A percentile compares a stretch with the other conserved stretches of the same genome.
Conservation (phyloP, 306 rosid genomes). For the Prunus salicina region DNA sequence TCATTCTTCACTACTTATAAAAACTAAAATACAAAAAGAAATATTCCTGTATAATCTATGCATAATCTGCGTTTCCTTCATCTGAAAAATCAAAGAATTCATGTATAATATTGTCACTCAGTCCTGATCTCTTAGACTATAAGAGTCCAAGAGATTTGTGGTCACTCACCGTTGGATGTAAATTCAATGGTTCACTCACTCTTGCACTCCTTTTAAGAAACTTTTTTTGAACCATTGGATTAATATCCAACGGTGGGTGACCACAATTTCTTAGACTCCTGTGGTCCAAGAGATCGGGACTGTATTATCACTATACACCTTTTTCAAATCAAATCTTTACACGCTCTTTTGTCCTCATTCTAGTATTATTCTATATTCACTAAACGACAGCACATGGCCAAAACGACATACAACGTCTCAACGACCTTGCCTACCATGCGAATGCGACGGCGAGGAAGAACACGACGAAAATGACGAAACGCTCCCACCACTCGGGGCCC, state of each 20-base stretch:
- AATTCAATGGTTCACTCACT: too few relatives aligned
- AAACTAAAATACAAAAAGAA: background rate
- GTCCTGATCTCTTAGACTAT: too few relatives aligned
- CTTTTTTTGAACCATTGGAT: too few relatives aligned
- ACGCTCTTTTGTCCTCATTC: background rate
- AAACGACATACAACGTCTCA: conserved; percentile 14
- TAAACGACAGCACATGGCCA: conserved; percentile 7
- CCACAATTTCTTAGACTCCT: too few relatives aligned
- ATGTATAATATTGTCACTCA: background rate
- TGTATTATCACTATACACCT: background rate
- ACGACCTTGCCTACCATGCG: conserved; percentile 12
- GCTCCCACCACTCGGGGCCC: conserved; percentile 29
- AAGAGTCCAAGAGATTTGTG: too few relatives aligned
- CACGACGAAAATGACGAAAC: conserved; percentile 36
- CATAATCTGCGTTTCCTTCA: too few relatives aligned
- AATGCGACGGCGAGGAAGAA: conserved; percentile 21
- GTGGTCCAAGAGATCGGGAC: too few relatives aligned
- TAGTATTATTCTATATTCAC: background rate
- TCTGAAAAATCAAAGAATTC: background rate
- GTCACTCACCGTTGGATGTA: too few relatives aligned
- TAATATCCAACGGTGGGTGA: too few relatives aligned
- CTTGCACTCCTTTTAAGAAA: too few relatives aligned
- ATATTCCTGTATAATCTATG: background rate
- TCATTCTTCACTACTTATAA: too few relatives aligned
- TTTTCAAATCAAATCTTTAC: background rate